Evolutionary conservation across 2,329 filamentous ascomycete species (phyloP).

Genomic region (Septoria petroselini): DNA sequence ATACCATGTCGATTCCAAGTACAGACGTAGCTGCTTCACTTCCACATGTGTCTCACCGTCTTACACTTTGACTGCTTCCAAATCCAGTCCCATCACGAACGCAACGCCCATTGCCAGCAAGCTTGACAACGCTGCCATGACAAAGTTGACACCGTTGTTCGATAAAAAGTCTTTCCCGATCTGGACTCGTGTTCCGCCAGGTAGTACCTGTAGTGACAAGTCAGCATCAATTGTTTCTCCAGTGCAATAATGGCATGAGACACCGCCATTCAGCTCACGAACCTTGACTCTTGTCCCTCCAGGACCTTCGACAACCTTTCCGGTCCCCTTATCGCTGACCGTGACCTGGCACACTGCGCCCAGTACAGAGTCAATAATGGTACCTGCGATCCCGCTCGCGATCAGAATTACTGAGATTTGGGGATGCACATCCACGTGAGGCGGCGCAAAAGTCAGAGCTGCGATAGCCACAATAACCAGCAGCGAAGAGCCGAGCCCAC

Average conservation of each 20-base stretch:
- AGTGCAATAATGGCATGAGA: not conserved
- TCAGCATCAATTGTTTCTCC: conserved; percentile 28
- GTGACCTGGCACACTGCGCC: conserved; percentile 82
- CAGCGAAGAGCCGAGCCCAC: conserved; percentile 44
- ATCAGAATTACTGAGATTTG: conserved; percentile 49
- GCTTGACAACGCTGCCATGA: conserved; percentile 85
- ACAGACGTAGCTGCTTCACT: too few species aligned
- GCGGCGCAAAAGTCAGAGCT: conserved; percentile 21
- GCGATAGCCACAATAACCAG: conserved; percentile 66
- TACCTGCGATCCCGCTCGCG: conserved; percentile 72
- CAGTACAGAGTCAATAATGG: conserved; percentile 80
- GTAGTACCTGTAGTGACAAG: conserved; percentile 33
- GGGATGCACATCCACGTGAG: conserved; percentile 20
- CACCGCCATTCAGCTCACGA: not conserved
- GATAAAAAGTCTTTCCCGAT: conserved; percentile 73
- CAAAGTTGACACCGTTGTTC: conserved; percentile 92
- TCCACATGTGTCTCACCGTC: too few species aligned
- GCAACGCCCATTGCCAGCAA: conserved; percentile 67
- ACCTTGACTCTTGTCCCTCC: conserved; percentile 51
- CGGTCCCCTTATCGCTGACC: conserved; percentile 76
- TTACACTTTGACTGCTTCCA: not conserved
- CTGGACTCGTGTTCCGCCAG: conserved; percentile 47
- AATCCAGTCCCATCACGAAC: conserved; percentile 19
- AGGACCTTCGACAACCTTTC: conserved; percentile 82
- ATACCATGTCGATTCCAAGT: too few species aligned